Evolutionary conservation across 1,284 basidiomycete genomes (phyloP), one percentile per base, ranked within the genome.

Genomic region (Heterobasidion irregulare): DNA sequence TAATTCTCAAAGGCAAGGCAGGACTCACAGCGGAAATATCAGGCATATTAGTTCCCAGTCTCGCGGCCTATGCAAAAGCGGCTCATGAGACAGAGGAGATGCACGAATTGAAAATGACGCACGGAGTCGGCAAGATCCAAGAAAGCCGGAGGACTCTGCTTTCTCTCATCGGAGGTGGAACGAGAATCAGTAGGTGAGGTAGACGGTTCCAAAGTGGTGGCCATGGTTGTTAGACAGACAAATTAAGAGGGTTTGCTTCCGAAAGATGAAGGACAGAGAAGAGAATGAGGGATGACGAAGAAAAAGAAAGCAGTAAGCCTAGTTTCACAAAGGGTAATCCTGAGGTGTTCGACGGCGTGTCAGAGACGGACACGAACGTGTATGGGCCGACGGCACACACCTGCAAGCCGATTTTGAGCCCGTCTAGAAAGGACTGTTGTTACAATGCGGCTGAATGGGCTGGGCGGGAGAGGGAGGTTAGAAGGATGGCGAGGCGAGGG

Each of bases 81-180:
- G 19, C 8, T 52, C 58, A 59, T 53, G 55, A 58, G 56, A 38
- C 12, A 18, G 53, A 48, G 44, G 18, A 45, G 52, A 34, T 48
- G 58, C 57, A 54, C 58, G 55, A 59, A 57, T 54, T 53, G 58
- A 54, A 64, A 59, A 59, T 34, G 50, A 79, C 88, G 64, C 70
- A 92, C 90, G 64, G 90, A 92, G 73, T 93, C 91, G 55, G 90
- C 90, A 61, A 93, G 81, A 76, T 93, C 90, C 69, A 93, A 76
- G 72, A 93, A 93, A 58, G 91, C 90, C 60, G 90, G 89, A 13
- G 90, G 89, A 70, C 85, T 89, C 66, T 88, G 86, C 75, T 88
- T 90, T 68, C 83, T 77, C 61, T 83, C 85, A 65, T 83, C 83
- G 57, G 78, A 73, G 67, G 78, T 63, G 66, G 79, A 72, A 68